Base-by-base conservation (phyloP, 2,329 filamentous ascomycete genomes). In the Arthrobotrys conoides region DNA sequence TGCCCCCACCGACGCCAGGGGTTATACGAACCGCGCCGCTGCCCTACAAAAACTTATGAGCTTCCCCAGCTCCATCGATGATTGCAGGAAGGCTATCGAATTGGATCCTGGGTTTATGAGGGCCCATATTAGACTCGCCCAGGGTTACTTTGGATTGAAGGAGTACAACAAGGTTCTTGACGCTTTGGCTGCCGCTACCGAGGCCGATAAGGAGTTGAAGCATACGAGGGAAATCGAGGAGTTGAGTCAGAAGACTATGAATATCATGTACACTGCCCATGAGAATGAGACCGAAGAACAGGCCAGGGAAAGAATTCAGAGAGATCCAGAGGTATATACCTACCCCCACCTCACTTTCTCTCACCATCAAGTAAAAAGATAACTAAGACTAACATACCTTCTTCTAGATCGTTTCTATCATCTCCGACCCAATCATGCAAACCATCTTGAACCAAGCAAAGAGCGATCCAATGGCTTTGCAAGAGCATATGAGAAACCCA, bases 401-500 rank as follows among this genome's bases (percentile, higher is more conserved):
- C 30, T 69, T 81, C 59, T 20, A 88, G 91, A 97, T 98, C 84
- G 93, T 96, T 89, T 86, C 87, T 80, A 95, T 97, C 83, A 92
- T 98, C 86, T 91, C 94, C 85, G 96, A 99, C 83, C 96, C 96
- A 16, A 91, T 99, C 83, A 98, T 99, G 95, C 94, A 99, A 86
- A 92, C 92, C 81, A 97, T 97, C 81, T 89, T 98, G 71, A 94
- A 98, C 85, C 96, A 99, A 86, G 96, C 96, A 55, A 97, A 98
- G 88, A 90, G 90, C 70, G 93, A 99, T 83, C 96, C 96, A 18
- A 92, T 92, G 61, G 96, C 96, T 55, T 89, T 99, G 80, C 92
- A 96, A 84, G 95, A 99, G 85, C 96, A 99, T 86, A 97, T 99
- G 93, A 93, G 91, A 87, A 99, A 98, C 87, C 89, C 93, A 0